Evolutionary conservation across 495 filamentous ascomycete species (phyloP), one percentile per base, ranked within the genome.

Genomic region (Tuber calosporum): DNA sequence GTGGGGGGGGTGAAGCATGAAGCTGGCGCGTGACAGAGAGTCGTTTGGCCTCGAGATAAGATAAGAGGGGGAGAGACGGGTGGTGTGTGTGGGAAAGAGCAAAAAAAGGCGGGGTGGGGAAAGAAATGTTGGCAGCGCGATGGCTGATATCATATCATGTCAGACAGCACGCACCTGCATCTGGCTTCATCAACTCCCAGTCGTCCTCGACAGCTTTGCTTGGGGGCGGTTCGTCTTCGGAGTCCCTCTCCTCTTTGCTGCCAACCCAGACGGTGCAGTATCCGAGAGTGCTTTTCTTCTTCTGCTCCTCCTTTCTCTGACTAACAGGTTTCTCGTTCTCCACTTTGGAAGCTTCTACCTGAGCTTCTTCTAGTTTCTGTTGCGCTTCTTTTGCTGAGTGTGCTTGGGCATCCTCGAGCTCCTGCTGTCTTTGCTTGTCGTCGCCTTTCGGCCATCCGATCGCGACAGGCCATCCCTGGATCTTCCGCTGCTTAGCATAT

Each of bases 241-340:
- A 83, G 2, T 82, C 83, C 8, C 87, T 86, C 79, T 96, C 91
- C 78, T 91, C 85, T 6, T 86, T 94, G 8, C 88, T 91, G 58
- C 95, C 95, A 4, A 97, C 91, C 95, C 95, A 99, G 73, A 99
- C 87, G 42, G 93, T 97, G 84, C 95, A 98, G 85, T 94, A 96
- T 37, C 89, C 88, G 0, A 97, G 85, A 45, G 92, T 90, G 26
- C 85, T 84, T 41, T 84, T 87, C 75, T 83, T 83, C 53, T 82
- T 72, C 20, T 78, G 77, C 15, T 69, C 73, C 8, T 69, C 66
- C n/a, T 73, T 80, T 39, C 67, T 78, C 30, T 72, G 68, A 26
- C 69, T 26, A 66, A 70, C 36, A 66, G 77, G 19, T 82, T 79
- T 53, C 74, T 71, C 70, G 48, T 69, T 68, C 80, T 77, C 39